Evolutionary conservation across 2,329 filamentous ascomycete genomes (phyloP), one percentile per base, ranked within the genome.

Genomic region (Trichoderma atrobrunneum): DNA sequence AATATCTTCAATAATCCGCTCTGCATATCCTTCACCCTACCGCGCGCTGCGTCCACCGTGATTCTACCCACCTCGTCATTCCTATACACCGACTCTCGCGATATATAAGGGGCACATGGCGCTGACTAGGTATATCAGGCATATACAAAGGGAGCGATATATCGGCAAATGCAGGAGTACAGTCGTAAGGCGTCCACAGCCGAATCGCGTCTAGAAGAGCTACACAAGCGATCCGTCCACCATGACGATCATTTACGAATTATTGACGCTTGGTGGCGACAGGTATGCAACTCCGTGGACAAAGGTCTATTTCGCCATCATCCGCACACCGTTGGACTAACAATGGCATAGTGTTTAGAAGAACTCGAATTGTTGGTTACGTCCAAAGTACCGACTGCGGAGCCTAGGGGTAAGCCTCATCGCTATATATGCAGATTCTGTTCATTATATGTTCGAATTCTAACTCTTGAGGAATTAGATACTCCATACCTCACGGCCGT

Each of bases 101-200:
- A 60, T 60, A 24, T 54, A 48, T 57, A 30, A 28, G 30, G 66
- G 36, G 48, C 36, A 65, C 28, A 24, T 67, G 62, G 68, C 68
- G 68, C 72, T 73, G 72, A 73, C 72, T 71, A 56, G 69, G 61
- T 48, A 67, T 74, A 57, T 74, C 76, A 83, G 81, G 75, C 79
- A 69, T 83, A 83, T 73, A 83, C 81, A 73, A 99, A 98, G 84
- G 96, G 97, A 85, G 96, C 96, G 75, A 97, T 99, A 80, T 92
- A 93, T 78, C 93, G 97, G 72, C 95, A 98, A 84, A 97, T 99
- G 94, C 93, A 94, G 80, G 96, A 98, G 83, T 98, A 97, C 83
- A 97, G 97, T 84, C 91, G 96, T 77, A 94, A 97, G 80, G 95
- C 94, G 80, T 87, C 88, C 72, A 92, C 92, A 54, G 85, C 97